Percentiles rank a stretch among this genome's conserved stretches.
Conservation (phyloP, 129 eudicot species). For the Kitagawia praeruptora region DNA sequence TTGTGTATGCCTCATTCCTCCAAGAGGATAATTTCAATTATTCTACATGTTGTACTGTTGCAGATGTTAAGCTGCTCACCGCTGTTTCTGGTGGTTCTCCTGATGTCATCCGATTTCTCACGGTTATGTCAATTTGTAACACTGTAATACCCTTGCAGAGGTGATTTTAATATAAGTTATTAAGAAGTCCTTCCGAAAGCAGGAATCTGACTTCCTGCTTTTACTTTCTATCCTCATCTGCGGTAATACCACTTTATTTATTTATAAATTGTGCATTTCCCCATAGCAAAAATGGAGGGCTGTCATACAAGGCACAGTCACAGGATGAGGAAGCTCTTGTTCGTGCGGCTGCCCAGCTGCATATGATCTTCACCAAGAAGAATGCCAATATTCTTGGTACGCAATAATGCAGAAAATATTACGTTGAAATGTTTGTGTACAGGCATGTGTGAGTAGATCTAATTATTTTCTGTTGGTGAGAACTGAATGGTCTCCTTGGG, state of each 20-base stretch:
- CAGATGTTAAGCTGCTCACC: constrained; percentile 72
- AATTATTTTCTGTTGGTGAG: not conserved
- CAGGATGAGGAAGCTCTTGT: constrained; percentile 99
- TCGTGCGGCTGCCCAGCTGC: constrained; percentile 87
- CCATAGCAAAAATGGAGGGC: constrained; percentile 58
- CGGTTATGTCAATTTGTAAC: constrained; percentile 92
- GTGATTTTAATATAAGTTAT: constrained; percentile 20
- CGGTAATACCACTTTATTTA: not conserved
- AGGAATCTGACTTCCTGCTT: not conserved
- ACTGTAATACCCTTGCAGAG: constrained; percentile 86
- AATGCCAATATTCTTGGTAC: constrained; percentile 69
- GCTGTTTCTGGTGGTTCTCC: constrained; percentile 59
- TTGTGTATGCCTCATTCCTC: not conserved
- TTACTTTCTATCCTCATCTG: not conserved
- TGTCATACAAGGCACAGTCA: constrained; percentile 85
- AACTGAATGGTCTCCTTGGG: not conserved
- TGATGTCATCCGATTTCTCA: constrained; percentile 68
- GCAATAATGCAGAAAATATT: not conserved
- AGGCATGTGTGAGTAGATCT: not conserved
- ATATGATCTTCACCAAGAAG: constrained; percentile 64
- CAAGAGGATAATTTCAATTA: constrained; percentile 4
- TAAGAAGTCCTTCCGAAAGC: not conserved
- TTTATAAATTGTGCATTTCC: constrained; percentile 8
- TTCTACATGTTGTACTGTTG: constrained; percentile 4
- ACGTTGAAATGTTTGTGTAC: not conserved